Percentiles rank a stretch among this genome's conserved stretches.
phyloP scores from a whole-genome alignment of 495 filamentous ascomycete species.

The Aspergillus haitiensis region DNA sequence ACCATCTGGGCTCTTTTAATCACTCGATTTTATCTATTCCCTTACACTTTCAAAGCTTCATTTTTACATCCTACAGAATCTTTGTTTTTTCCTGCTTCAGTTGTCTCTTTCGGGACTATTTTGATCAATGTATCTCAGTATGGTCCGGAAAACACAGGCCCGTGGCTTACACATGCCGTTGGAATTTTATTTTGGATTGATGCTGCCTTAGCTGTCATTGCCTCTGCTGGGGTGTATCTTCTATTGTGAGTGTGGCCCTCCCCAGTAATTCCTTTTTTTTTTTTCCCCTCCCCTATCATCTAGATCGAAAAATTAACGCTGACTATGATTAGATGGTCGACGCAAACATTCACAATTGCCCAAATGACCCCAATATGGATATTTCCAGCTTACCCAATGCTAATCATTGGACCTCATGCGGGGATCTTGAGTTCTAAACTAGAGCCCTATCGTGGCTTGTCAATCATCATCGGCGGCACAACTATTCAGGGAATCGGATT shows the following conservation, averaged over 20 bases:
- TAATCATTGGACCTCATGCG: constrained; percentile 76
- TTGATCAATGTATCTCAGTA: constrained; percentile 80
- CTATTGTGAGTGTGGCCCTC: constrained; percentile 50
- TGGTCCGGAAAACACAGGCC: constrained; percentile 62
- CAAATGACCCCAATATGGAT: constrained; percentile 93
- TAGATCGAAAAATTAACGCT: constrained; percentile 12
- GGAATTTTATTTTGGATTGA: constrained; percentile 74
- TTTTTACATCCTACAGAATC: constrained; percentile 78
- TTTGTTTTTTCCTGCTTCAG: constrained; percentile 72
- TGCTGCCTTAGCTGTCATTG: constrained; percentile 59
- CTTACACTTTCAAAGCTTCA: constrained; percentile 69
- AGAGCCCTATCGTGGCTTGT: constrained; percentile 50
- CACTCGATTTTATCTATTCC: constrained; percentile 67
- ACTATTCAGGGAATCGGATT: constrained; percentile 83
- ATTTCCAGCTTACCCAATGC: constrained; percentile 83
- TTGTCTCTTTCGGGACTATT: constrained; percentile 73
- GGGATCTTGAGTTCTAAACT: constrained; percentile 58
- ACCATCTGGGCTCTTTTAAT: constrained; percentile 67
- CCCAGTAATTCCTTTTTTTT: not conserved
- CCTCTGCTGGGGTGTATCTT: constrained; percentile 70
- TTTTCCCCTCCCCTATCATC: too few relatives aligned
- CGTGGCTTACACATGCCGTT: constrained; percentile 66
- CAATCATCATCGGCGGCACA: constrained; percentile 69
- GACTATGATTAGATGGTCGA: constrained; percentile 57
- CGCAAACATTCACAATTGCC: constrained; percentile 74